These are phyloP conservation scores for Podaxis rugospora DNA, from an alignment of 768 basidiomycete genomes.

Conservation along the genomic window DNA sequence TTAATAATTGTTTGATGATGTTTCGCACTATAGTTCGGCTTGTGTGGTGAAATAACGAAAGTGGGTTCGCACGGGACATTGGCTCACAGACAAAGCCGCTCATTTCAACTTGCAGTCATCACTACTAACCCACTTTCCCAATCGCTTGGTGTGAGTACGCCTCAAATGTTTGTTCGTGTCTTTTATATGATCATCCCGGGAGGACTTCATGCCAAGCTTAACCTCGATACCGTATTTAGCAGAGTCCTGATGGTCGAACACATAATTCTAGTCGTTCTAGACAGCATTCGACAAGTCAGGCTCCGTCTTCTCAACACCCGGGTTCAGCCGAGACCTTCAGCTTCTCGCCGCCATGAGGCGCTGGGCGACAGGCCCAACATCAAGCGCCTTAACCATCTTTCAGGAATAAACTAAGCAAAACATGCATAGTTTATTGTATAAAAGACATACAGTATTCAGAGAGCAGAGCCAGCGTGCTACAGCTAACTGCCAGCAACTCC, in stretches of 20 bases:
- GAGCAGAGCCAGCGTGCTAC: background rate
- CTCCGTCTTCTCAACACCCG: background rate
- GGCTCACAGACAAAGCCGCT: background rate
- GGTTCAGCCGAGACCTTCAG: too few species aligned
- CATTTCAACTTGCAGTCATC: background rate
- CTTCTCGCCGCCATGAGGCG: background rate
- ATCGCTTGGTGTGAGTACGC: too few species aligned
- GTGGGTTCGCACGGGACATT: background rate
- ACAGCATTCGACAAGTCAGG: background rate
- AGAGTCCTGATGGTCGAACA: background rate
- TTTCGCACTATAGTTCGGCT: background rate
- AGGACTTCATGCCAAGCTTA: too few species aligned
- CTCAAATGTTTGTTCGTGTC: too few species aligned
- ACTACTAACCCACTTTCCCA: background rate
- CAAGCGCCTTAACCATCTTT: background rate
- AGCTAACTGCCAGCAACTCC: background rate
- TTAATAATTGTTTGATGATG: background rate
- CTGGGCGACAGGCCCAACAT: background rate
- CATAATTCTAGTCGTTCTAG: background rate
- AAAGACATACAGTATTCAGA: background rate
- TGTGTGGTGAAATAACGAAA: background rate
- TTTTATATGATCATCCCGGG: too few species aligned
- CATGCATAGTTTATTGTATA: background rate
- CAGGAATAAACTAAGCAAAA: background rate
- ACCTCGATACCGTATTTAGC: too few species aligned